Conservation (phyloP, 2,329 filamentous ascomycete genomes). For the Bipolaris sorokiniana region DNA sequence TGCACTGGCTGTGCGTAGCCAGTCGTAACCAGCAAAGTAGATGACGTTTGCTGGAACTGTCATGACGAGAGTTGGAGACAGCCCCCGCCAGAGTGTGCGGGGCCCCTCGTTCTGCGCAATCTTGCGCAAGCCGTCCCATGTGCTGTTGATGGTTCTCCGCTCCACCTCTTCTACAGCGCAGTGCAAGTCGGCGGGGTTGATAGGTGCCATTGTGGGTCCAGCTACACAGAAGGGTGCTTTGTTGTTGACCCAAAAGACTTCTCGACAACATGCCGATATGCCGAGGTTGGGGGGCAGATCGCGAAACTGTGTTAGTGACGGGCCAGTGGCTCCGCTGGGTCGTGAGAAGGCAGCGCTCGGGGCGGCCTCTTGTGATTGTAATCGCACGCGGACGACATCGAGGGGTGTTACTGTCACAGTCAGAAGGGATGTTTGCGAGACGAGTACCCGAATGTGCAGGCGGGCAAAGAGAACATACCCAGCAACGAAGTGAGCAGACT, state of each 20-base stretch:
- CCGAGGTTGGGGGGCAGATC: constrained; percentile 83
- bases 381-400: constrained; percentile 92
- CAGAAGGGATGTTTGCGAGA: constrained; percentile 6
- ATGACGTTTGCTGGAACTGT: constrained; percentile 95
- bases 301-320: constrained; percentile 57
- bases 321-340: constrained; percentile 43
- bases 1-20: constrained; percentile 74
- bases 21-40: constrained; percentile 98
- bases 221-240: constrained; percentile 81
- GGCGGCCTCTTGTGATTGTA: constrained; percentile 80
- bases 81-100: constrained; percentile 84
- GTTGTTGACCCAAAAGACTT: constrained; percentile 95
- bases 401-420: constrained; percentile 75
- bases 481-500: constrained; percentile 89
- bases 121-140: constrained; percentile 88
- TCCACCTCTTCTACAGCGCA: constrained; percentile 90
- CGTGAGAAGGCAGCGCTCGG: constrained; percentile 59
- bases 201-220: constrained; percentile 57
- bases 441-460: background rate
- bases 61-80: constrained; percentile 95
- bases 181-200: constrained; percentile 56
- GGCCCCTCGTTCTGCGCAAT: constrained; percentile 93
- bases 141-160: constrained; percentile 83
- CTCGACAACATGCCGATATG: constrained; percentile 91
- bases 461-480: constrained; percentile 9